Evolutionary conservation across 2,329 filamentous ascomycete genomes (phyloP), one percentile per base, ranked within the genome.

Genomic region (Colletotrichum theobromicola): DNA sequence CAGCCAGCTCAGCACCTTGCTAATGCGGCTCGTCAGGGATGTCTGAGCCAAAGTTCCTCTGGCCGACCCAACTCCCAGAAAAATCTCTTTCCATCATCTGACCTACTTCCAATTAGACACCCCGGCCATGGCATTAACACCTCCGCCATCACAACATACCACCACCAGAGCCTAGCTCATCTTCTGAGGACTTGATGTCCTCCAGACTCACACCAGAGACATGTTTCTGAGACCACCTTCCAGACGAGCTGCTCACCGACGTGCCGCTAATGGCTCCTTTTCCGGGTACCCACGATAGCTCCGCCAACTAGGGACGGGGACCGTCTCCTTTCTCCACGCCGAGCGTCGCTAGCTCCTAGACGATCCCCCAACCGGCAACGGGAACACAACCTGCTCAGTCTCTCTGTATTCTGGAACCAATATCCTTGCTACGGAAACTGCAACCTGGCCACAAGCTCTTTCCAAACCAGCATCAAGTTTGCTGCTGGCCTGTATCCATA

Each of bases 61-160:
- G 42, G 32, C 26, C 67, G 35, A 34, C 42, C 9, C 37, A 62
- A 34, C 24, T 68, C 30, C 57, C 26, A 16, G 53, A 46, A 62
- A 61, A 72, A 62, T 42, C 9, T 35, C 34, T 55, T 42, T 12
- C 37, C 18, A 12, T 74, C 72, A 67, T 72, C 67, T 74, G 68
- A 72, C 62, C 72, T 34, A 65, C 53, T 42, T 55, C 42, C 50
- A 66, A 72, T 62, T 21, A 74, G 72, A 72, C 72, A 74, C 72
- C 68, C 60, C 37, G 42, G 42, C 42, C 42, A 21, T 69, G 58
- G 24, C 32, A 32, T 34, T 32, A n/a, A 28, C n/a, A 34, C 55
- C 37, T 55, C 30, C 24, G 32, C 57, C 21, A 21, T 60, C 63
- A 55, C 21, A 58, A 30, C 50, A 65, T 64, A 13, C 66, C n/a